Conservation (phyloP, 345 rosid species). For the Cardamine resedifolia region DNA sequence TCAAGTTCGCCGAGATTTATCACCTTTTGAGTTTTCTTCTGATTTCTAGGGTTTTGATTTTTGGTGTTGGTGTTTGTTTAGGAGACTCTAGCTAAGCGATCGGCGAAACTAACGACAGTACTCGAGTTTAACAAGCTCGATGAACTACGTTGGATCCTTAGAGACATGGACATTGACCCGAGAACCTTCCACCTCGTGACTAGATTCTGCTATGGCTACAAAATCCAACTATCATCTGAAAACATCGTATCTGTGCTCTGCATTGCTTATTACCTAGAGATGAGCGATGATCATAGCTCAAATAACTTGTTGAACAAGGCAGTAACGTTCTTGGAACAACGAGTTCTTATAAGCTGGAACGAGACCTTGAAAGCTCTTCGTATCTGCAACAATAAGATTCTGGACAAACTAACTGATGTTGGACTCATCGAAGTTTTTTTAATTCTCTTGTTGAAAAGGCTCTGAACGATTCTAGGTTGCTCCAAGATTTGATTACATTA, state of each 20-base stretch:
- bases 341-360: slow-evolving; percentile 70
- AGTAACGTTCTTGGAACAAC: slow-evolving; percentile 46
- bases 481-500: slow-evolving; percentile 57
- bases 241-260: slow-evolving; percentile 66
- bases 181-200: slow-evolving; percentile 56
- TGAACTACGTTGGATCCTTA: slow-evolving; percentile 44
- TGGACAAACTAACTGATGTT: slow-evolving; percentile 41
- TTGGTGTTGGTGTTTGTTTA: slow-evolving; percentile 25
- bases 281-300: slow-evolving; percentile 62
- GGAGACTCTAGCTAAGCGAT: slow-evolving; percentile 64
- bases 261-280: slow-evolving; percentile 59
- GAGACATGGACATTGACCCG: slow-evolving; percentile 52
- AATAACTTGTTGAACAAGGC: slow-evolving; percentile 58
- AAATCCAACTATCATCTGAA: slow-evolving; percentile 50
- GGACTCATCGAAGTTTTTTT: slow-evolving; percentile 60
- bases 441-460: slow-evolving; percentile 58
- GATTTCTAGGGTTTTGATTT: background rate
- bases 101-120: slow-evolving; percentile 55
- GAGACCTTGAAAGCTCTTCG: slow-evolving; percentile 62
- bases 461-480: slow-evolving; percentile 44
- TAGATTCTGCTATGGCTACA: slow-evolving; percentile 72
- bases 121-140: slow-evolving; percentile 39
- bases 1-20: background rate
- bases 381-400: slow-evolving; percentile 36
- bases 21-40: background rate